Evolutionary conservation across 257 asterid species (phyloP).

Genomic region (Nyctanthes arbortristis): DNA sequence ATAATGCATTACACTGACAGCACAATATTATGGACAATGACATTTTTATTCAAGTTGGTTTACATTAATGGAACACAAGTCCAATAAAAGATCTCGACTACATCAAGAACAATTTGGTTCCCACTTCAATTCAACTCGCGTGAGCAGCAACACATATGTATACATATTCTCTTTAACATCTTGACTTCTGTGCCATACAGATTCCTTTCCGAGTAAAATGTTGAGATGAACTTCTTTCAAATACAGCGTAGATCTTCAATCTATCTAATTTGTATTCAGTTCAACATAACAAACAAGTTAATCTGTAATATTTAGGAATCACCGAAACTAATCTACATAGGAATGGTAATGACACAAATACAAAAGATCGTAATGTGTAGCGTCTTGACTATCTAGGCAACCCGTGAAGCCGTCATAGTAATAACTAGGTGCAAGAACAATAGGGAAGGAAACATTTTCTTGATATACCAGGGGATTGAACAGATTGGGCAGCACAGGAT

Average conservation of each 20-base stretch:
- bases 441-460: constrained; percentile 4
- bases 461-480: too few relatives aligned
- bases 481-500: constrained; percentile 9
- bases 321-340: not conserved
- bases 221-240: not conserved
- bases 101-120: constrained; percentile 20
- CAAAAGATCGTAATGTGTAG: not conserved
- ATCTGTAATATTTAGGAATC: too few relatives aligned
- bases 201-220: not conserved
- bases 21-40: constrained; percentile 2
- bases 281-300: not conserved
- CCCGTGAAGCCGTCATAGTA: not conserved
- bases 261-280: not conserved
- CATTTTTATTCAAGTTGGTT: constrained; percentile 7
- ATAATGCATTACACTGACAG: constrained; percentile 1
- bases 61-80: not conserved
- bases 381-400: not conserved
- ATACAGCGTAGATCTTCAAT: not conserved
- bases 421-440: not conserved
- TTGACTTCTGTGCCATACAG: not conserved
- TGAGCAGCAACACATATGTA: constrained; percentile 15
- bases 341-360: not conserved
- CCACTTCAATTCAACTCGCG: constrained; percentile 27
- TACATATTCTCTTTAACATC: not conserved
- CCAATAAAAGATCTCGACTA: constrained; percentile 21